These are phyloP conservation scores for Pontederia crassipes DNA, from an alignment of 176 grass and related monocot species.

Conservation along the genomic window DNA sequence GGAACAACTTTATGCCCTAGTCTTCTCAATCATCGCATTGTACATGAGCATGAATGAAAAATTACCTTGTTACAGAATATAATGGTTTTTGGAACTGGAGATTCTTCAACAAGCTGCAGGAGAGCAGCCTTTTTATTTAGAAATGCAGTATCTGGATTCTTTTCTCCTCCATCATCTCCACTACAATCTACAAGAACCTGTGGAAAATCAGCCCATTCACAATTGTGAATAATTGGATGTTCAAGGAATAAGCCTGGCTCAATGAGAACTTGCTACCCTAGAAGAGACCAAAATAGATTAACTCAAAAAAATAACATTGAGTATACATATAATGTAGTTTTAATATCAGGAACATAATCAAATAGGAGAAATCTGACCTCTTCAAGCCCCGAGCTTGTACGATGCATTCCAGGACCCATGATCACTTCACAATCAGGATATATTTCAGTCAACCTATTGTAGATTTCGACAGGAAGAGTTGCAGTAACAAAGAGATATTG, in stretches of 20 bases:
- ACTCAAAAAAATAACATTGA: background rate
- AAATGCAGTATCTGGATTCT: constrained; percentile 84
- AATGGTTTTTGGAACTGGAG: constrained; percentile 62
- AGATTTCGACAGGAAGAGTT: constrained; percentile 80
- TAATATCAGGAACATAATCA: background rate
- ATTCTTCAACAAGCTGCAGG: constrained; percentile 51
- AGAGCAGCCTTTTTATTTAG: constrained; percentile 72
- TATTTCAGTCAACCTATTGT: constrained; percentile 77
- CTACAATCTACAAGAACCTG: constrained; percentile 96
- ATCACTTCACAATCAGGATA: constrained; percentile 85
- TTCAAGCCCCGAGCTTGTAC: constrained; percentile 86
- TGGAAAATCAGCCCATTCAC: constrained; percentile 2
- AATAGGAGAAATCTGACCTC: constrained; percentile 34
- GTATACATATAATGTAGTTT: background rate
- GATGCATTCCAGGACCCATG: constrained; percentile 86
- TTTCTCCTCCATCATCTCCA: constrained; percentile 63
- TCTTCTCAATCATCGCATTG: no score
- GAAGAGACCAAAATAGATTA: background rate
- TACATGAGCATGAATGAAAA: background rate
- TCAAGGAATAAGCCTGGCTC: no score
- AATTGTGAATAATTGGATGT: no score
- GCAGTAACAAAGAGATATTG: constrained; percentile 95
- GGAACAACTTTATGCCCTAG: no score
- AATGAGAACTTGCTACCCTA: no score
- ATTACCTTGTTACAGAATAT: constrained; percentile 80